phyloP scores from a whole-genome alignment of 129 eudicot genomes.

The Escallonia herrerae region DNA sequence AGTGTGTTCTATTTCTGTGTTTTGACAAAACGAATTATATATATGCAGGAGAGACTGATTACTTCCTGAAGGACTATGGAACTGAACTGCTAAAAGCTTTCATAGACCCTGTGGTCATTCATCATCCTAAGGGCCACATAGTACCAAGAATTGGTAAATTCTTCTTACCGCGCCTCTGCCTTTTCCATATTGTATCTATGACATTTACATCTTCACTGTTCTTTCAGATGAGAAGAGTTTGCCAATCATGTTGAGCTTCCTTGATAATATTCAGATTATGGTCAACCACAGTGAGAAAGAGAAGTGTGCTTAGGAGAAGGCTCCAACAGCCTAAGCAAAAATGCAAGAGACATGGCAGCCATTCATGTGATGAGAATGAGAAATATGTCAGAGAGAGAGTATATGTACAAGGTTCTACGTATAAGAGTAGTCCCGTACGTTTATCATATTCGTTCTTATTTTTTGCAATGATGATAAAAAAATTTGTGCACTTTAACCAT shows the following conservation, averaged over 20 bases:
- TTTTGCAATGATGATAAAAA: too few species aligned
- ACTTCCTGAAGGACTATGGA: conserved; percentile 50
- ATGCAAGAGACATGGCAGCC: too few species aligned
- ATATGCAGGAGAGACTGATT: conserved; percentile 52
- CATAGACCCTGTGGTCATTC: conserved; percentile 57
- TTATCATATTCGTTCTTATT: too few species aligned
- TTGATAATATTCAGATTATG: conserved; percentile 46
- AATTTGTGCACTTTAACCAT: too few species aligned
- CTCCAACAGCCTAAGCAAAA: not conserved
- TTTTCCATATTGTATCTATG: too few species aligned
- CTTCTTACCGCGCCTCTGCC: too few species aligned
- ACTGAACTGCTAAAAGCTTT: conserved; percentile 41
- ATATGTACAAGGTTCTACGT: too few species aligned
- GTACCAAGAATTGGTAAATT: conserved; percentile 64
- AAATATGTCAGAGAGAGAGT: too few species aligned
- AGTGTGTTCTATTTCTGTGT: too few species aligned
- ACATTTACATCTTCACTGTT: not conserved
- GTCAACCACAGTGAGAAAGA: conserved; percentile 24
- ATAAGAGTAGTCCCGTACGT: too few species aligned
- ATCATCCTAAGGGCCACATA: conserved; percentile 86
- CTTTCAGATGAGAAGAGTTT: conserved; percentile 52
- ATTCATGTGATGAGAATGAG: too few species aligned
- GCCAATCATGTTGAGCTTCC: conserved; percentile 37
- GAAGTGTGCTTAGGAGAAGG: not conserved
- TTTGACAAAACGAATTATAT: too few species aligned